Conservation (phyloP, 2,329 filamentous ascomycete genomes). For the Colletotrichum sp. region DNA sequence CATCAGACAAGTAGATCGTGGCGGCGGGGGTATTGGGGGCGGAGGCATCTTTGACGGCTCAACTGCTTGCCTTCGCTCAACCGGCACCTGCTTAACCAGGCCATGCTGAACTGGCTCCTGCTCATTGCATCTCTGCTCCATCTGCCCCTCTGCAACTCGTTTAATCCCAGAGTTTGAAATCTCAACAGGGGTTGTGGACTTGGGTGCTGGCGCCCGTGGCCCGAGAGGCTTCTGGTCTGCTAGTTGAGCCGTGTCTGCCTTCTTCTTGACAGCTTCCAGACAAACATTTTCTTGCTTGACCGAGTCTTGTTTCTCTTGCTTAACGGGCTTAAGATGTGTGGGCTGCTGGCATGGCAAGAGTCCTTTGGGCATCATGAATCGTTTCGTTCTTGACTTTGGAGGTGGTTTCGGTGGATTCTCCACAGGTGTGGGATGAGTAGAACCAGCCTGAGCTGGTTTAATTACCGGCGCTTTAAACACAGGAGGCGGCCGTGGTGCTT, state of each 20-base stretch:
- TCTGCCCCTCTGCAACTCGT: background rate
- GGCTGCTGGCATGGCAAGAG: background rate
- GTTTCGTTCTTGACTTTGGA: slow-evolving; percentile 3
- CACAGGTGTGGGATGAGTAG: background rate
- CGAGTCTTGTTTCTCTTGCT: background rate
- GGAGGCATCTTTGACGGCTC: background rate
- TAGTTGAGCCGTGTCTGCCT: background rate
- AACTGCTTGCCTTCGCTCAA: background rate
- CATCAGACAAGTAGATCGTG: background rate
- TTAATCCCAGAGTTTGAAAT: background rate
- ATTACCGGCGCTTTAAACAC: background rate
- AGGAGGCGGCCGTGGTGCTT: background rate
- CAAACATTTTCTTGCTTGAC: background rate
- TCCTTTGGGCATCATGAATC: slow-evolving; percentile 14
- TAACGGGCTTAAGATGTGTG: background rate
- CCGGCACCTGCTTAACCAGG: background rate
- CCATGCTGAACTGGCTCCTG: background rate
- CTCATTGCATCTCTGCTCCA: background rate
- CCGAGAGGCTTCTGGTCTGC: background rate
- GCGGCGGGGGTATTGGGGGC: background rate
- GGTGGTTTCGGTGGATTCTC: background rate
- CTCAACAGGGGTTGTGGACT: background rate
- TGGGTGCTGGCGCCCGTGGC: background rate
- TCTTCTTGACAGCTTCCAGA: background rate
- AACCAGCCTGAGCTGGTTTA: background rate